phyloP scores from a whole-genome alignment of 2,329 filamentous ascomycete species.

The Cercospora zeina region DNA sequence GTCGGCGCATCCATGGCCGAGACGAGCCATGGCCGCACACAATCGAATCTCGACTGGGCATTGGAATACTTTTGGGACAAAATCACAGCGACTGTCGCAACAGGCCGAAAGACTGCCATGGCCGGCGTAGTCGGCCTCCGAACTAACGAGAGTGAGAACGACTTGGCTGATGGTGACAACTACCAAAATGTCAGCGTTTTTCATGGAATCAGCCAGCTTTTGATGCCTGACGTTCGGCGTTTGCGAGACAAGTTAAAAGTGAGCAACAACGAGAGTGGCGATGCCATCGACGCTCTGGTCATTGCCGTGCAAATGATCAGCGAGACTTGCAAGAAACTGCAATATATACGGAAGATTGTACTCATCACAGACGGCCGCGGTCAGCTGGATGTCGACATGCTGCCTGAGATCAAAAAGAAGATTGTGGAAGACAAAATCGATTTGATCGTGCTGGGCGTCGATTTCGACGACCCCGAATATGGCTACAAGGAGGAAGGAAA shows the following conservation, averaged over 20 bases:
- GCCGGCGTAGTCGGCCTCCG: conserved; percentile 80
- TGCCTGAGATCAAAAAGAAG: conserved; percentile 69
- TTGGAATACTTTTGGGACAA: conserved; percentile 96
- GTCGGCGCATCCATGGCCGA: conserved; percentile 81
- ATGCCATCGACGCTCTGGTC: conserved; percentile 82
- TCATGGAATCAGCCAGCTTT: conserved; percentile 60
- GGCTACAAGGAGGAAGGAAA: conserved; percentile 94
- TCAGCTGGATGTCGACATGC: conserved; percentile 68
- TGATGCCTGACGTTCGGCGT: conserved; percentile 68
- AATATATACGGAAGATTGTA: conserved; percentile 77
- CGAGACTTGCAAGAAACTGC: conserved; percentile 74
- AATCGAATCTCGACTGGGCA: conserved; percentile 83
- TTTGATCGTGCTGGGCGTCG: conserved; percentile 77
- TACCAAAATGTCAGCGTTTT: conserved; percentile 82
- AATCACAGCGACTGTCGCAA: conserved; percentile 69
- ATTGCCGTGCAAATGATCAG: conserved; percentile 85
- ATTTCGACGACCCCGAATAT: conserved; percentile 89
- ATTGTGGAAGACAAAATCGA: conserved; percentile 76
- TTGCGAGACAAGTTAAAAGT: conserved; percentile 66
- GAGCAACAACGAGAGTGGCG: conserved; percentile 68
- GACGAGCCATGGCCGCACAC: conserved; percentile 65
- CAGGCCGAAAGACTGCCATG: conserved; percentile 71
- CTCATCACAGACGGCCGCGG: conserved; percentile 81
- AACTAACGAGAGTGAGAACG: conserved; percentile 73
- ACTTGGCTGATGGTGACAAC: conserved; percentile 64